These are phyloP conservation scores for Cocos nucifera DNA, from an alignment of 176 grass and related monocot species.

Conservation along the genomic window DNA sequence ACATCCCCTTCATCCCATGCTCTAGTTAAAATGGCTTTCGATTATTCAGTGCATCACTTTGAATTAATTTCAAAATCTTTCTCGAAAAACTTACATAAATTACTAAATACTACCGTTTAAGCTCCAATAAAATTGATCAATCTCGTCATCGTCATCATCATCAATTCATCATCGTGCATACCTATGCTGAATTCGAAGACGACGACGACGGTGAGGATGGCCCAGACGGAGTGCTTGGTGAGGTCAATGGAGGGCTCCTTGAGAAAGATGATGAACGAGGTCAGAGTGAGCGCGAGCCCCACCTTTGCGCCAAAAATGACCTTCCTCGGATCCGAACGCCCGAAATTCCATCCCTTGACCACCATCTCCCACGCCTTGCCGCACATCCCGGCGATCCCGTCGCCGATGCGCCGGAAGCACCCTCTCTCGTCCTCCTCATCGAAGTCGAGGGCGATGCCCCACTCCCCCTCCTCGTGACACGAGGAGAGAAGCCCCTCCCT, in stretches of 20 bases:
- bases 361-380: not conserved
- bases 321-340: conserved; percentile 55
- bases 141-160: too few relatives aligned
- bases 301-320: conserved; percentile 68
- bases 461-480: not conserved
- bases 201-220: conserved; percentile 90
- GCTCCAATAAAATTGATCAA: too few relatives aligned
- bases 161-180: too few relatives aligned
- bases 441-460: too few relatives aligned
- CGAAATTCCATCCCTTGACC: conserved; percentile 42
- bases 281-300: conserved; percentile 46
- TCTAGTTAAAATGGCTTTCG: too few relatives aligned
- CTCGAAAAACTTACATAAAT: too few relatives aligned
- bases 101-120: too few relatives aligned
- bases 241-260: conserved; percentile 51
- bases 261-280: conserved; percentile 73
- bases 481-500: conserved; percentile 11
- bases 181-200: conserved; percentile 92
- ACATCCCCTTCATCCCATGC: too few relatives aligned
- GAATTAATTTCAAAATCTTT: too few relatives aligned
- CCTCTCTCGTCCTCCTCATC: not conserved
- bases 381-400: conserved; percentile 8
- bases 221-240: conserved; percentile 82
- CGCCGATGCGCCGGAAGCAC: conserved; percentile 15
- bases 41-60: too few relatives aligned